These are phyloP conservation scores for Murraya koenigii DNA, from an alignment of 345 rosid genomes.

Conservation along the genomic window DNA sequence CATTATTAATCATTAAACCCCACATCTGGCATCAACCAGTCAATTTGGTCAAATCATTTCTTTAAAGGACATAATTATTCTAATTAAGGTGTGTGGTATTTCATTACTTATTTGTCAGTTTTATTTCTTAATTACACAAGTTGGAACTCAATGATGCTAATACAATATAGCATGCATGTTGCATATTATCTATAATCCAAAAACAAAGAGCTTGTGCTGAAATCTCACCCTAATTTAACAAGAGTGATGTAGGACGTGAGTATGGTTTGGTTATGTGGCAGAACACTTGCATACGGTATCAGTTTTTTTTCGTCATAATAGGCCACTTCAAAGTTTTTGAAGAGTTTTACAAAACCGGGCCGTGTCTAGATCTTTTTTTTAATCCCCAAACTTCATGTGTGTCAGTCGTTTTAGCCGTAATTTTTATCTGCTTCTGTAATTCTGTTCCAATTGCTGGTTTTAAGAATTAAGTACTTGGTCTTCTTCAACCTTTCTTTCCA, in stretches of 20 bases:
- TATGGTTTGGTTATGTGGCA: no score
- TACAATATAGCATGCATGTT: neutral
- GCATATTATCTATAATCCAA: neutral
- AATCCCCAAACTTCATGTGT: no score
- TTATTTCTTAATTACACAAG: neutral
- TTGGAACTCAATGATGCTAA: neutral
- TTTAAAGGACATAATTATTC: neutral
- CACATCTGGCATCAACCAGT: neutral
- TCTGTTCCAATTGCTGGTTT: no score
- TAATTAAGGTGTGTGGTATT: neutral
- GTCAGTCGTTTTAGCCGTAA: no score
- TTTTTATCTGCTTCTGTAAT: no score
- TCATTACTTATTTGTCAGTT: neutral
- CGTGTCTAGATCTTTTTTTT: no score
- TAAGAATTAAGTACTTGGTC: no score
- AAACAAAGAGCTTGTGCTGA: neutral
- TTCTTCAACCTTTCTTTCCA: neutral
- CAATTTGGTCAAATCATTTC: neutral
- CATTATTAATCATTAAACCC: neutral
- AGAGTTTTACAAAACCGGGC: no score
- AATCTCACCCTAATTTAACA: neutral
- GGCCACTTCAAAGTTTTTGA: no score
- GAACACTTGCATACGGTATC: no score
- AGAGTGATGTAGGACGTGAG: neutral
- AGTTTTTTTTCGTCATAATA: no score